These are phyloP conservation scores for Conoideocrella luteorostrata DNA, from an alignment of 2,329 filamentous ascomycete genomes.

Conservation along the genomic window DNA sequence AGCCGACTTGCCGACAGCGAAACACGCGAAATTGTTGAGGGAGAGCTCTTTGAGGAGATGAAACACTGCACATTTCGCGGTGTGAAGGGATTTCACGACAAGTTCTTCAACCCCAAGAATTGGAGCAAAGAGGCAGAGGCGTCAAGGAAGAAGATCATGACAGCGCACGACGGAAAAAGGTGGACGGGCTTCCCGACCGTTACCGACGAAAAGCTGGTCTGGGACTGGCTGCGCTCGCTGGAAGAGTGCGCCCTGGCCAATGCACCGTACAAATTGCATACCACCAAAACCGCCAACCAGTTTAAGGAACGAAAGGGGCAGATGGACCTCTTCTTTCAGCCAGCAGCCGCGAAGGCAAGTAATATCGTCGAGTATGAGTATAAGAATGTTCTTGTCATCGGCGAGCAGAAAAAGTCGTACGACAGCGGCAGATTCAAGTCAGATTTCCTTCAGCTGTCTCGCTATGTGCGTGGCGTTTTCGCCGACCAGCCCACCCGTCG, in stretches of 20 bases:
- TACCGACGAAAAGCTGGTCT: conserved; percentile 8
- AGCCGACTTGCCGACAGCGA: conserved; percentile 10
- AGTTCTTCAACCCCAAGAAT: conserved; percentile 11
- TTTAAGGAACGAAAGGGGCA: conserved; percentile 16
- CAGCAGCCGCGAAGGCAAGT: background rate
- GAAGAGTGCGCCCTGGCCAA: conserved; percentile 9
- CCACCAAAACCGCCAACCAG: conserved; percentile 13
- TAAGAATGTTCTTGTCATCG: conserved; percentile 16
- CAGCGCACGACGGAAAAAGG: conserved; percentile 11
- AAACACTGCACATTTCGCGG: conserved; percentile 12
- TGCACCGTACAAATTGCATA: conserved; percentile 13
- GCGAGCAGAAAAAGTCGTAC: conserved; percentile 15
- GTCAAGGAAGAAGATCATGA: conserved; percentile 7
- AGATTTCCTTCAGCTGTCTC: conserved; percentile 13
- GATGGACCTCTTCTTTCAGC: conserved; percentile 17
- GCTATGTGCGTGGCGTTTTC: conserved; percentile 12
- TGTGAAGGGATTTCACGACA: conserved; percentile 13
- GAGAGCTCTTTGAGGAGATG: conserved; percentile 11
- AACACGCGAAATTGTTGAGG: conserved; percentile 6
- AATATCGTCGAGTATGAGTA: conserved; percentile 10
- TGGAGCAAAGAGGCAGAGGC: conserved; percentile 10
- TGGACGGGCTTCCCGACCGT: conserved; percentile 11
- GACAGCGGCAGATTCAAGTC: conserved; percentile 12
- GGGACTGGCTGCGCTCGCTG: conserved; percentile 4
- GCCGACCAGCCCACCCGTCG: conserved; percentile 16